Conservation (phyloP, 176 grass and related monocot genomes). For the Oryza meyeriana region DNA sequence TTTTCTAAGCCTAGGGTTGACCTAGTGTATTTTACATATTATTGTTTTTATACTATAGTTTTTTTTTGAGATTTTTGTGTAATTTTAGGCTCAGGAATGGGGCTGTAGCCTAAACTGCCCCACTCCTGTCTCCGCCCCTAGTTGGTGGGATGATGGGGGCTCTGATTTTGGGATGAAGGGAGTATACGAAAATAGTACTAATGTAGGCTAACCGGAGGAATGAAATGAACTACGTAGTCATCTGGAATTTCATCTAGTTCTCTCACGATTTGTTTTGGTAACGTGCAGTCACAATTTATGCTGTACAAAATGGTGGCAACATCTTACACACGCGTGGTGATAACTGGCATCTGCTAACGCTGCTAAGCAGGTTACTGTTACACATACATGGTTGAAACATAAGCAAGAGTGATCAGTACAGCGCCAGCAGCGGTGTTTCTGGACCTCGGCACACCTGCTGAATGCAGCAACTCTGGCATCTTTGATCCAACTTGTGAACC, state of each 20-base stretch:
- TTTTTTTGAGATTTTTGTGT: no score
- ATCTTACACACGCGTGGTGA: constrained; percentile 19
- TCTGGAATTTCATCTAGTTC: neutral
- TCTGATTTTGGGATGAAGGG: no score
- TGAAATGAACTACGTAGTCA: neutral
- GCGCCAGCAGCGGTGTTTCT: neutral
- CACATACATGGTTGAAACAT: constrained; percentile 18
- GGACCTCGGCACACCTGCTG: constrained; percentile 19
- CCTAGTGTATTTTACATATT: no score
- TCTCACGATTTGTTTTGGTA: neutral
- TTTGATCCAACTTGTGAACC: constrained; percentile 28
- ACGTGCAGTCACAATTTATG: constrained; percentile 13
- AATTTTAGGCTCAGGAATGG: no score
- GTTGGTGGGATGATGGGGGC: no score
- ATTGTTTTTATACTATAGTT: no score
- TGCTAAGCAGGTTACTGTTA: constrained; percentile 25
- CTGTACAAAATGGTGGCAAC: constrained; percentile 10
- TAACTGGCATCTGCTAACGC: neutral
- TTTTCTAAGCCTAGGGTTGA: no score
- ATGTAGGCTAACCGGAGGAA: neutral
- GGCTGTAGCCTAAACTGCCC: no score
- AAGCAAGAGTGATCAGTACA: constrained; percentile 30
- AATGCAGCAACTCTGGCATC: constrained; percentile 43
- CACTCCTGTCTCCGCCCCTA: no score
- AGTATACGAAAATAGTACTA: neutral